Conservation (phyloP, 495 filamentous ascomycete species). For the Penicillium mononematosum region DNA sequence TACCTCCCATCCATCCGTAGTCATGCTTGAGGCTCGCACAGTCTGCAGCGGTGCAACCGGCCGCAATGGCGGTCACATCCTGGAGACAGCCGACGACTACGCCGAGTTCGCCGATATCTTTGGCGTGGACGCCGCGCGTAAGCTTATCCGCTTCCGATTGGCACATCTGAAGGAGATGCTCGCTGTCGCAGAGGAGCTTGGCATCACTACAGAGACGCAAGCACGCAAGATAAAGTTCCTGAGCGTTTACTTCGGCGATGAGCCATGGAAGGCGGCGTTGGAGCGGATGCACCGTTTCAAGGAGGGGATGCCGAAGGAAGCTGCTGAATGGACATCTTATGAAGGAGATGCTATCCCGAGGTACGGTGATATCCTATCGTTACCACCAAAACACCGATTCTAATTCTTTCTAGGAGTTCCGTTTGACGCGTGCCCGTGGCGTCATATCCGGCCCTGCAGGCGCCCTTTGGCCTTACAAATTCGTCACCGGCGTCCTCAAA, state of each 20-base stretch:
- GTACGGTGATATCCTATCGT: slow-evolving; percentile 13
- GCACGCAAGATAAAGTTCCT: slow-evolving; percentile 35
- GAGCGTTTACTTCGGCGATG: slow-evolving; percentile 32
- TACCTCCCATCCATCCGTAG: slow-evolving; percentile 41
- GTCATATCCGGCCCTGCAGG: slow-evolving; percentile 47
- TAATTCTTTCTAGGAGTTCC: slow-evolving; percentile 25
- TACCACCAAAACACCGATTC: neutral
- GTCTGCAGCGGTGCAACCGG: slow-evolving; percentile 81
- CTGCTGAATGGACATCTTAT: slow-evolving; percentile 29
- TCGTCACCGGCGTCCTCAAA: slow-evolving; percentile 65
- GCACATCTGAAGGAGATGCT: slow-evolving; percentile 35
- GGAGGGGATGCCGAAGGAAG: slow-evolving; percentile 32
- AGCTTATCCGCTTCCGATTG: slow-evolving; percentile 30
- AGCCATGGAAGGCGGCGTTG: slow-evolving; percentile 25
- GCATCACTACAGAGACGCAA: slow-evolving; percentile 25
- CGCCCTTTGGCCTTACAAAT: slow-evolving; percentile 76
- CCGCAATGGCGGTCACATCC: slow-evolving; percentile 48
- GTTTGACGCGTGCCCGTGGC: slow-evolving; percentile 44
- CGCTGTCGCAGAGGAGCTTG: slow-evolving; percentile 30
- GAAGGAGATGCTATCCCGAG: slow-evolving; percentile 26
- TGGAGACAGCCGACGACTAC: slow-evolving; percentile 32
- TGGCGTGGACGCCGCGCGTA: slow-evolving; percentile 29
- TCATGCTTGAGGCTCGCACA: slow-evolving; percentile 78
- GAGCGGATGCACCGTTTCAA: slow-evolving; percentile 28
- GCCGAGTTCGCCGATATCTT: slow-evolving; percentile 23